phyloP scores from a whole-genome alignment of 768 basidiomycete genomes.

The Suillus tomentosus region DNA sequence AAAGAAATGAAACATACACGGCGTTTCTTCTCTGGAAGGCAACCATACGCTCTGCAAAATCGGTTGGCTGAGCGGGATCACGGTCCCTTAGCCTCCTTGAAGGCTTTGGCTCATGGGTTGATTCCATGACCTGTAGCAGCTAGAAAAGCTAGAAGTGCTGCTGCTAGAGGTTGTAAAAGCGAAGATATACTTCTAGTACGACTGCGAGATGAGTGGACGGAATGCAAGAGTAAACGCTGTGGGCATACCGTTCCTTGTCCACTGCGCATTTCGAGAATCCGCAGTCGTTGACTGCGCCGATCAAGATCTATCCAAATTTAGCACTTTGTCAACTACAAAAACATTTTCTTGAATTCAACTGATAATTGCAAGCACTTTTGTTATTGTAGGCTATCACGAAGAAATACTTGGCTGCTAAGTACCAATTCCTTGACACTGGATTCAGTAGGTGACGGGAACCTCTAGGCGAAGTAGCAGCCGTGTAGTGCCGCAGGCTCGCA shows the following conservation, averaged over 20 bases:
- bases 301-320: conserved; percentile 31
- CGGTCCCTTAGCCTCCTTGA: conserved; percentile 47
- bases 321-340: conserved; percentile 7
- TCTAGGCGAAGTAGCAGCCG: too few species aligned
- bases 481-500: too few species aligned
- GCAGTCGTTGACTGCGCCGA: conserved; percentile 38
- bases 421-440: not conserved
- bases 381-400: too few species aligned
- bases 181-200: not conserved
- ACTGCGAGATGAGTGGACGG: conserved; percentile 12
- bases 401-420: too few species aligned
- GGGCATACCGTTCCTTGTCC: conserved; percentile 8
- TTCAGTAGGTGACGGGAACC: not conserved
- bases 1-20: conserved; percentile 40
- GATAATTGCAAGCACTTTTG: too few species aligned
- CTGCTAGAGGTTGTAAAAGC: not conserved
- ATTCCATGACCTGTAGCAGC: conserved; percentile 30
- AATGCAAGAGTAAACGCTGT: conserved; percentile 11
- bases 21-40: conserved; percentile 69
- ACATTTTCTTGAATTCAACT: not conserved
- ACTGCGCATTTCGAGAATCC: conserved; percentile 30
- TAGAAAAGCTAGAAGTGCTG: conserved; percentile 1
- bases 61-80: conserved; percentile 42
- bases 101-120: conserved; percentile 28
- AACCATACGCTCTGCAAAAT: conserved; percentile 65